phyloP scores from a whole-genome alignment of 2,329 filamentous ascomycete species.

The Xylariales sp. region DNA sequence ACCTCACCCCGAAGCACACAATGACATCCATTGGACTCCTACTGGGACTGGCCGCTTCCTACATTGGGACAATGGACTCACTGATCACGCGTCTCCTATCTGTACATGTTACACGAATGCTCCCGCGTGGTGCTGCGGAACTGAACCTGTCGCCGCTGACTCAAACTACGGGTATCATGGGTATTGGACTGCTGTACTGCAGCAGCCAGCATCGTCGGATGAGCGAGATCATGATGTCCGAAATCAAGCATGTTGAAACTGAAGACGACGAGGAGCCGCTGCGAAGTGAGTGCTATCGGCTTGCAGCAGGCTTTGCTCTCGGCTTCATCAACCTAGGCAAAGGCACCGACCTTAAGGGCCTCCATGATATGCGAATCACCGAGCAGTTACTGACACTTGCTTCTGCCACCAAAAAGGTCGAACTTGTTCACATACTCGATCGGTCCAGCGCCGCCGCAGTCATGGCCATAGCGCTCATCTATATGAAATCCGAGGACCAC shows the following conservation, averaged over 20 bases:
- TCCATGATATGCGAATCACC: constrained; percentile 90
- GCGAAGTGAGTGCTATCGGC: constrained; percentile 90
- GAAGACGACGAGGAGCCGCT: constrained; percentile 80
- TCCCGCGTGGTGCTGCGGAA: constrained; percentile 87
- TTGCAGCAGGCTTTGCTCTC: constrained; percentile 88
- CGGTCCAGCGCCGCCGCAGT: constrained; percentile 91
- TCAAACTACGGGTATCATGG: constrained; percentile 95
- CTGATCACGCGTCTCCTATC: constrained; percentile 89
- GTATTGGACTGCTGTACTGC: constrained; percentile 89
- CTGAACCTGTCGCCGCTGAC: constrained; percentile 89
- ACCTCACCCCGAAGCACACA: constrained; percentile 96
- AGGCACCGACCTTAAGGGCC: constrained; percentile 78
- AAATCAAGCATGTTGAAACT: constrained; percentile 80
- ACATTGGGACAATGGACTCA: constrained; percentile 95
- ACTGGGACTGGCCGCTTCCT: constrained; percentile 85
- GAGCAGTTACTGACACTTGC: constrained; percentile 83
- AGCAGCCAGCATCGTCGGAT: constrained; percentile 95
- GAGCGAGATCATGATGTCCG: constrained; percentile 98
- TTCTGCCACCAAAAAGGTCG: constrained; percentile 83
- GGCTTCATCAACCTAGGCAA: constrained; percentile 94
- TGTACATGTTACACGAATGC: constrained; percentile 91
- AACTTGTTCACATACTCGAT: constrained; percentile 88
- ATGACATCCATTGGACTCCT: constrained; percentile 98
- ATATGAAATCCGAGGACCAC: constrained; percentile 92
- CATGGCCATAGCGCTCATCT: constrained; percentile 84